Percentiles rank a stretch among this genome's conserved stretches.
Evolutionary conservation across 2,329 filamentous ascomycete species (phyloP).

Genomic region (Colletotrichum spaethianum): DNA sequence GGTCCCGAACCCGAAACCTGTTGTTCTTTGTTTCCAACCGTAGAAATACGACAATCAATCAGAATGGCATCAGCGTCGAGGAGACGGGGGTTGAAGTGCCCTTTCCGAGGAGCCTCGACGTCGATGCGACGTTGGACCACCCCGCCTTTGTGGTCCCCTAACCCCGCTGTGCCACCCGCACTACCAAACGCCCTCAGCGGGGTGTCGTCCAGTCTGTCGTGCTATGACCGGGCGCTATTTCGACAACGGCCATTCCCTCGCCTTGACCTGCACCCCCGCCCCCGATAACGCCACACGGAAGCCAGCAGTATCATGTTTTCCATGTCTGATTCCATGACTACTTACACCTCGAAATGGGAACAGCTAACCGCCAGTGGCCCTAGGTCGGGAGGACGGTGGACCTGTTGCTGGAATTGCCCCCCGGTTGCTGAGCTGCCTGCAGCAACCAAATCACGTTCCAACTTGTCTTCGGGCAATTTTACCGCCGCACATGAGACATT

Average conservation of each 20-base stretch:
- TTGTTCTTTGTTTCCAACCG: background rate
- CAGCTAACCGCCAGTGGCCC: background rate
- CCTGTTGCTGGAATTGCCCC: background rate
- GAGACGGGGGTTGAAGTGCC: background rate
- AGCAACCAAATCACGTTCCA: background rate
- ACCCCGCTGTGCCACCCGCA: slow-evolving; percentile 24
- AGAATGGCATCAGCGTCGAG: background rate
- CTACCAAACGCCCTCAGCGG: slow-evolving; percentile 15
- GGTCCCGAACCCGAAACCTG: background rate
- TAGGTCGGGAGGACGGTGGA: background rate
- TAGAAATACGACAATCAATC: background rate
- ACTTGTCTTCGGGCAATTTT: background rate
- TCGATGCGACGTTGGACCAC: slow-evolving; percentile 7
- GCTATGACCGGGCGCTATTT: background rate
- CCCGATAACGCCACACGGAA: background rate
- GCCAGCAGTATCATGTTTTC: background rate
- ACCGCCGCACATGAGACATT: slow-evolving; percentile 5
- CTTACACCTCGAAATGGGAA: background rate
- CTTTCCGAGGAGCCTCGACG: background rate
- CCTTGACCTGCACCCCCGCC: background rate
- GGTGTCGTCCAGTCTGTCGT: background rate
- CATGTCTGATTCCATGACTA: background rate
- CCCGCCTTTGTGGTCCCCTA: slow-evolving; percentile 21
- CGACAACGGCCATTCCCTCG: background rate
- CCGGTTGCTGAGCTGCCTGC: background rate